Evolutionary conservation across 1,284 basidiomycete species (phyloP).

Genomic region (Moesziomyces aphidis): DNA sequence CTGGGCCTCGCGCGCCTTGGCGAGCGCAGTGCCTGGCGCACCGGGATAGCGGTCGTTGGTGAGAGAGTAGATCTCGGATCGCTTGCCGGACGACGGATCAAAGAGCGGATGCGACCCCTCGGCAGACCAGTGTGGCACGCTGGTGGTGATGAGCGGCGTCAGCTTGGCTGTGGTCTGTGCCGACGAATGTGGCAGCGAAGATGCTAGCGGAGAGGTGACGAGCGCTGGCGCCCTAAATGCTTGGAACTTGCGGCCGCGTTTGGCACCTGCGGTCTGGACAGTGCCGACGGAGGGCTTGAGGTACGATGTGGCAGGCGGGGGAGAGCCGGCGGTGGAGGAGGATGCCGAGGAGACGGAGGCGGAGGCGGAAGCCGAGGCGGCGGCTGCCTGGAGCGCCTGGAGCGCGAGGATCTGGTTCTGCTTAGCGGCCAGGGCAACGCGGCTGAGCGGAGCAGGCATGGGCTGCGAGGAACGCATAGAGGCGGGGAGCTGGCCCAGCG

Average conservation of each 20-base stretch:
- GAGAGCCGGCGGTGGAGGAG: slow-evolving; percentile 33
- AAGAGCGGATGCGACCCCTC: slow-evolving; percentile 46
- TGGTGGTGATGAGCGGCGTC: slow-evolving; percentile 39
- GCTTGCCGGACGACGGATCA: slow-evolving; percentile 44
- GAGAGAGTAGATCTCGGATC: slow-evolving; percentile 54
- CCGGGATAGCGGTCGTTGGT: slow-evolving; percentile 64
- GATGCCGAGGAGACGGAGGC: slow-evolving; percentile 34
- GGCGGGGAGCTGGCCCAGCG: slow-evolving; percentile 13
- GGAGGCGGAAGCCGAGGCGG: slow-evolving; percentile 15
- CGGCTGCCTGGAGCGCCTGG: slow-evolving; percentile 44
- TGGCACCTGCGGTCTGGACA: slow-evolving; percentile 13
- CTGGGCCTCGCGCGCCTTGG: slow-evolving; percentile 54
- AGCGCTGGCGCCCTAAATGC: slow-evolving; percentile 35
- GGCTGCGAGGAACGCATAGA: slow-evolving; percentile 33
- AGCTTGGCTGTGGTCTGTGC: slow-evolving; percentile 7
- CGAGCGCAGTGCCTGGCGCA: slow-evolving; percentile 59
- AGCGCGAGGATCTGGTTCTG: slow-evolving; percentile 50
- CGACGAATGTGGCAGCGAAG: neutral
- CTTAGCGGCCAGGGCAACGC: slow-evolving; percentile 40
- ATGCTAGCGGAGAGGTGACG: slow-evolving; percentile 3
- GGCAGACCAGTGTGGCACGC: slow-evolving; percentile 42
- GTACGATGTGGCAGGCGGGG: slow-evolving; percentile 29
- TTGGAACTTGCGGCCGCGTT: slow-evolving; percentile 48
- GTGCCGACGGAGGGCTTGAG: slow-evolving; percentile 13
- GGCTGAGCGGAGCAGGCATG: slow-evolving; percentile 46